Base-by-base conservation (phyloP, 352 stramenopile genomes). In the Phytophthora cryptogea region DNA sequence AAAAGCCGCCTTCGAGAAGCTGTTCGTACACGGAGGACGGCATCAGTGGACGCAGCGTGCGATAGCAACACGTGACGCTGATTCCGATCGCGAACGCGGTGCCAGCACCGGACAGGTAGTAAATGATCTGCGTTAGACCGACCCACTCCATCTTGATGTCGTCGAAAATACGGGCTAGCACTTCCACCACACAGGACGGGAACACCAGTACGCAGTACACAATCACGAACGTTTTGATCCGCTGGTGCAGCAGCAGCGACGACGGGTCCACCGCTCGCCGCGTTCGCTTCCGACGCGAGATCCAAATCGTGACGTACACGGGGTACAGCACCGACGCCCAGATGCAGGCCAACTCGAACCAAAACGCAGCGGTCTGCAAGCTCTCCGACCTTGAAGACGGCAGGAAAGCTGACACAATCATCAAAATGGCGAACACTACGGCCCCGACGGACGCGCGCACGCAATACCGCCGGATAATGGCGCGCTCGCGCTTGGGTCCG, bases 201-300 rank as follows among this genome's bases (percentile, higher is more conserved):
- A 89, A 84, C n/a, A 83, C 72, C 35, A 89, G 71, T 33, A 81
- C 60, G 63, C 70, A 84, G 66, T 90, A 90, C 8, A 91, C 78
- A 20, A 78, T 74, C 10, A 90, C 74, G 28, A 91, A 73, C 13
- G 72, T 80, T 50, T 86, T 86, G 44, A 91, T 87, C 16, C 82
- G 82, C 14, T 84, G 74, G 51, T 89, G 70, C 20, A 91, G 67
- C 17, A 86, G 26, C 28, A 76, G 51, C 8, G 74, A 72, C 10
- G 64, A 63, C 4, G 77, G 72, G 39, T 85, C 70, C 43, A 87
- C 59, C n/a, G 82, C 66, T 42, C 59, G 66, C 23, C 54, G 49
- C 17, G 63, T 28, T 20, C 73, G 74, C 59, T 89, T 89, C 43
- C 69, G 68, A 8, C 68, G 40, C 23, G 78, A 86, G 17, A 89